Evolutionary conservation across 345 rosid genomes (phyloP).

Genomic region (Populus deltoides): DNA sequence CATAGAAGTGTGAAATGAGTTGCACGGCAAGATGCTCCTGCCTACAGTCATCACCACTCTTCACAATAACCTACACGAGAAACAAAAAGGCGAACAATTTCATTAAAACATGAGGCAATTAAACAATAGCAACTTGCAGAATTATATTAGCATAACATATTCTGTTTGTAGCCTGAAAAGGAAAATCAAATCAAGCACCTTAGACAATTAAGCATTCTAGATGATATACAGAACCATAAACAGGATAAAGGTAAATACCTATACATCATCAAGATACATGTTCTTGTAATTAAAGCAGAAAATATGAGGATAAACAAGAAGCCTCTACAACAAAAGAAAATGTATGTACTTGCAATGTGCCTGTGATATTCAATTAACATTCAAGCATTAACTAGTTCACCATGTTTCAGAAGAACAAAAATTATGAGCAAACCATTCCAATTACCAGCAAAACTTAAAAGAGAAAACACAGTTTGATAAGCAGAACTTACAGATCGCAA

Average conservation of each 20-base stretch:
- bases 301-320: not conserved
- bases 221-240: not conserved
- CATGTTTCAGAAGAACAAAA: not conserved
- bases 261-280: not conserved
- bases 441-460: not conserved
- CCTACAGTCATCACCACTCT: constrained; percentile 99
- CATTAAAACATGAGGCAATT: not conserved
- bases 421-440: not conserved
- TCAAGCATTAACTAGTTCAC: not conserved
- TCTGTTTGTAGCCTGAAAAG: not conserved
- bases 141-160: constrained; percentile 10
- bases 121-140: constrained; percentile 1
- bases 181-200: constrained; percentile 3
- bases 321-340: not conserved
- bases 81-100: constrained; percentile 12
- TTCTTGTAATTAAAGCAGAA: not conserved
- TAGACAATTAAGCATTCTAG: not conserved
- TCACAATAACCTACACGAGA: constrained; percentile 70
- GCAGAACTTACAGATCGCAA: constrained; percentile 88
- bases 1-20: constrained; percentile 95
- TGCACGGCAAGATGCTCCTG: constrained; percentile 99
- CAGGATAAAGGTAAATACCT: not conserved
- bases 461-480: not conserved
- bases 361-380: not conserved
- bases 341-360: not conserved